Percentiles rank a stretch among this genome's conserved stretches.
phyloP scores from a whole-genome alignment of 306 rosid species.

The Cucumis hystrix region DNA sequence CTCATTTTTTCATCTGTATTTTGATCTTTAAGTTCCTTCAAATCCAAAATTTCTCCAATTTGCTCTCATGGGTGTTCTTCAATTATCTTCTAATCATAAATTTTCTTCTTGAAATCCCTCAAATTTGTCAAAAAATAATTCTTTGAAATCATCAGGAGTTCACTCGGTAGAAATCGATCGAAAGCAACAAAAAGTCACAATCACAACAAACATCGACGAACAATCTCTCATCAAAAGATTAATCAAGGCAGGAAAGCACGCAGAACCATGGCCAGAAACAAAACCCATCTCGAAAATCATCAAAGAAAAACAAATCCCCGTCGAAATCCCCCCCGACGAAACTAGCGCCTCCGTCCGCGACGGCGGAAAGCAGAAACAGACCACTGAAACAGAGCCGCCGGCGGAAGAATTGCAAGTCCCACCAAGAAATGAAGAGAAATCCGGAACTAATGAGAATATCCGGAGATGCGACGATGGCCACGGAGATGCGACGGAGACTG shows the following conservation, averaged over 20 bases:
- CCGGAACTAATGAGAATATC: neutral
- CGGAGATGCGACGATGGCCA: neutral
- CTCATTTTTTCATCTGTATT: neutral
- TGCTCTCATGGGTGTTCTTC: neutral
- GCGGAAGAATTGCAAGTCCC: slow-evolving; percentile 20
- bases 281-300: slow-evolving; percentile 19
- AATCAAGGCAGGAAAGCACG: slow-evolving; percentile 40
- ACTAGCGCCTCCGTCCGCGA: slow-evolving; percentile 20
- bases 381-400: slow-evolving; percentile 12
- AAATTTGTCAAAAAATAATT: neutral
- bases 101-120: neutral
- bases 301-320: slow-evolving; percentile 25
- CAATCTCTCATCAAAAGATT: slow-evolving; percentile 44
- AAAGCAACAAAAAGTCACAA: slow-evolving; percentile 46
- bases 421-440: slow-evolving; percentile 10
- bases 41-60: too few species aligned
- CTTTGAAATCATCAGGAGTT: slow-evolving; percentile 37
- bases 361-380: slow-evolving; percentile 22
- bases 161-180: slow-evolving; percentile 39
- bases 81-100: neutral
- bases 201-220: slow-evolving; percentile 40
- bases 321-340: slow-evolving; percentile 24
- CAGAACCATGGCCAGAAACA: slow-evolving; percentile 63
- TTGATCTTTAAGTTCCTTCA: too few species aligned
- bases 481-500: slow-evolving; percentile 11